Base-by-base conservation (phyloP, 116 monocot genomes). In the Cymodocea nodosa region DNA sequence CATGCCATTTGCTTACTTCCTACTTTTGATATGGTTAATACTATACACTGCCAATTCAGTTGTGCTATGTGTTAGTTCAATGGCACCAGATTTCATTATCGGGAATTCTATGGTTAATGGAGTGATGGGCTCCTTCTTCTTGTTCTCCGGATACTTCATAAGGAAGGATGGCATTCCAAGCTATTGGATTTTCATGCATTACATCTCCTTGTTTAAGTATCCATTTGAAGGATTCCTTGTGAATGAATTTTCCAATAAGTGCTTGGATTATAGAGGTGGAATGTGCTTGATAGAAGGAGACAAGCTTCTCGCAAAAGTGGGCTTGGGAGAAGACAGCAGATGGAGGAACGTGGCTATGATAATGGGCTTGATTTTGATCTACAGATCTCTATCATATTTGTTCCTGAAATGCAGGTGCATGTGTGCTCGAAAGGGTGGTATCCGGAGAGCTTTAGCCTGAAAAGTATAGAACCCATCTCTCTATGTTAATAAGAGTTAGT, bases 131-230 rank as follows among this genome's bases (percentile, higher is more conserved):
- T 75, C 83, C 19, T 94, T 87, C 79, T 94, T 90, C 68, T 68
- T 90, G 54, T 94, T 94, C 71, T 90, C 90, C 12, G 94, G 94
- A 44, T 94, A 90, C 70, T 94, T 94, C 81, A 90, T 87, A 72
- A 51, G 80, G 68, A 87, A 90, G 70, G 66, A 78, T 56, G 75
- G 23, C 50, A 90, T 94, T 75, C 94, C 94, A 14, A 52, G 73
- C 1, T 94, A 78, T 59, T 94, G 94, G 94, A 72, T 90, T 23
- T 94, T 94, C 75, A 87, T 94, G 94, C 84, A 90, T 72, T 94
- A 90, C 68, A 40, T 90, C 0, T 90, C 90, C 3, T 60, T 94
- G 77, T 94, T 94, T 69, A 94, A 86, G 78, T 90, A 90, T 57
- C 94, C 94, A 6, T 85, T 94, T 56, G 90, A 94, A 64, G 85